Evolutionary conservation across 2,329 filamentous ascomycete species (phyloP).

Genomic region (Penicillium glabrum): DNA sequence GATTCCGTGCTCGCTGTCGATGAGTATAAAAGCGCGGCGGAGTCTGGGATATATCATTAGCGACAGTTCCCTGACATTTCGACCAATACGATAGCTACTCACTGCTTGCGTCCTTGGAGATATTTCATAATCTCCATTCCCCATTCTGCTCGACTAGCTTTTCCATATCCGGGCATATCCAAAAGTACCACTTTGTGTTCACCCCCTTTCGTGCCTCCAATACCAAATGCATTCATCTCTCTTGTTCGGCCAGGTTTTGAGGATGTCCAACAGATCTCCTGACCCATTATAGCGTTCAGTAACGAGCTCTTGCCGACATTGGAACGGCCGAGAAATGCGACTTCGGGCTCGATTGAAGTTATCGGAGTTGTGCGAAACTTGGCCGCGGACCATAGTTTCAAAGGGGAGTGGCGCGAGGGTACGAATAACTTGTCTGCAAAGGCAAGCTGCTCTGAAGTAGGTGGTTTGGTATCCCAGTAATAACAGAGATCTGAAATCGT

Average conservation of each 20-base stretch:
- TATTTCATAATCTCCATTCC: slow-evolving; percentile 69
- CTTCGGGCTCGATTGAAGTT: slow-evolving; percentile 56
- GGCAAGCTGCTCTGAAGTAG: slow-evolving; percentile 44
- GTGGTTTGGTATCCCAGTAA: slow-evolving; percentile 54
- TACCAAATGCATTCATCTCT: slow-evolving; percentile 66
- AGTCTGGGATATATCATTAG: slow-evolving; percentile 39
- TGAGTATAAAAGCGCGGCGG: slow-evolving; percentile 62
- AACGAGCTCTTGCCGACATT: slow-evolving; percentile 71
- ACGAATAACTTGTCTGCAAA: slow-evolving; percentile 50
- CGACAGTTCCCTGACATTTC: not conserved
- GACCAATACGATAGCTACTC: slow-evolving; percentile 17
- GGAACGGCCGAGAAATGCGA: slow-evolving; percentile 67
- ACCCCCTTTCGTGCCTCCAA: slow-evolving; percentile 51
- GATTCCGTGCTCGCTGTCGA: slow-evolving; percentile 64
- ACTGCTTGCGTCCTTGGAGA: slow-evolving; percentile 61
- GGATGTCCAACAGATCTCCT: slow-evolving; percentile 55
- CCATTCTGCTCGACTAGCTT: slow-evolving; percentile 62
- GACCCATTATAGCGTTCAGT: slow-evolving; percentile 62
- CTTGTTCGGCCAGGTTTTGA: slow-evolving; percentile 62
- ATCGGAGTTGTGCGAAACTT: slow-evolving; percentile 61
- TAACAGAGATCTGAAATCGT: slow-evolving; percentile 38
- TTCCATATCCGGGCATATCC: slow-evolving; percentile 72
- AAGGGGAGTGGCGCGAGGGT: slow-evolving; percentile 47
- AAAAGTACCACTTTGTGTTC: slow-evolving; percentile 58
- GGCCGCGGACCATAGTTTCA: slow-evolving; percentile 60